These are phyloP conservation scores for Grigorovia yakushimaensis DNA, from an alignment of 805 yeast genomes.

Conservation along the genomic window DNA sequence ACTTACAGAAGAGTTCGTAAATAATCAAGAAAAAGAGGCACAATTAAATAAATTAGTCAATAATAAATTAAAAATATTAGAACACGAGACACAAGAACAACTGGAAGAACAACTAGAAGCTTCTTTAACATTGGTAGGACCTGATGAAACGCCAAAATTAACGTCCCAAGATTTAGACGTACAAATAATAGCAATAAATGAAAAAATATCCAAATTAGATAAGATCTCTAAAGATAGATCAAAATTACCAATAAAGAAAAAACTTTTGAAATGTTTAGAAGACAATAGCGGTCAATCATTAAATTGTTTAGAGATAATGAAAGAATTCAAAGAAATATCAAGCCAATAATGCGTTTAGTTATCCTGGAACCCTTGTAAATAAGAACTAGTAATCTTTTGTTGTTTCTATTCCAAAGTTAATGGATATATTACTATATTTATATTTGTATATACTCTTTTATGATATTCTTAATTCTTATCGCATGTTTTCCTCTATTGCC, in stretches of 20 bases:
- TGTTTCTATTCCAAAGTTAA: no score
- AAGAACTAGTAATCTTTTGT: no score
- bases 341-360: constrained; percentile 26
- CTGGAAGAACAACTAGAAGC: constrained; percentile 42
- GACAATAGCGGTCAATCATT: constrained; percentile 55
- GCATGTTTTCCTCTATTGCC: constrained; percentile 17
- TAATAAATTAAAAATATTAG: constrained; percentile 44
- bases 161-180: constrained; percentile 31
- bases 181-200: constrained; percentile 33
- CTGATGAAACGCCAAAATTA: constrained; percentile 23
- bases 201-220: constrained; percentile 23
- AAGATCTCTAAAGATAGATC: constrained; percentile 22
- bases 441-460: neutral
- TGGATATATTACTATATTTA: neutral
- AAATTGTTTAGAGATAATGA: constrained; percentile 77
- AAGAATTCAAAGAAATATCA: constrained; percentile 53
- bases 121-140: constrained; percentile 28
- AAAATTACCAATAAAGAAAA: constrained; percentile 31
- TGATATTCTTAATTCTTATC: neutral
- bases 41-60: constrained; percentile 57
- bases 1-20: constrained; percentile 40
- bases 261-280: constrained; percentile 47
- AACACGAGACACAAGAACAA: constrained; percentile 39
- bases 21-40: constrained; percentile 58
- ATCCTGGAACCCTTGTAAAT: no score